These are phyloP conservation scores for Trametes cingulata DNA, from an alignment of 768 basidiomycete genomes.

Conservation along the genomic window DNA sequence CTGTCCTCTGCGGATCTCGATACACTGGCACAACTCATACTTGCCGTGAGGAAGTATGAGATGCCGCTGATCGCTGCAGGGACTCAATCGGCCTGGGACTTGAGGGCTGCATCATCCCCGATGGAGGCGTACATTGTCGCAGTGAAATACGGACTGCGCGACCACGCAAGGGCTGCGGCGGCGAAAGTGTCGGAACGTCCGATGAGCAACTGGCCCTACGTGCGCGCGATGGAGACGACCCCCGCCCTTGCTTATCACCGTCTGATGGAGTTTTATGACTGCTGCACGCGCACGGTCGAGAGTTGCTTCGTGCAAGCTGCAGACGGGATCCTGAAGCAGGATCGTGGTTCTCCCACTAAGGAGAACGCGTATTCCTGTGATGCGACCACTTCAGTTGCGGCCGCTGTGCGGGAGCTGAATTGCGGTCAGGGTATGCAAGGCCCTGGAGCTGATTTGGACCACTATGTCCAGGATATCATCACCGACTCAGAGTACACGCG, in stretches of 20 bases:
- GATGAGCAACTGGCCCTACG: background rate
- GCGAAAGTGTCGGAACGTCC: background rate
- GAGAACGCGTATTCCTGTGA: too few species aligned
- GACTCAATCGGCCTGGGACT: background rate
- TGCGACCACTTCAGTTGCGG: too few species aligned
- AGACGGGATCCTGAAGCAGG: too few species aligned
- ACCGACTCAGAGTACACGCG: too few species aligned
- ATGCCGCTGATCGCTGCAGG: background rate
- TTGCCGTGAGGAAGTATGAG: background rate
- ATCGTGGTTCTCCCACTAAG: too few species aligned
- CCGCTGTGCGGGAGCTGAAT: too few species aligned
- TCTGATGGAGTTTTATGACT: constrained; percentile 31
- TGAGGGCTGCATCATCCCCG: background rate
- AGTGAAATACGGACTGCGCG: background rate
- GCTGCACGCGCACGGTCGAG: constrained; percentile 41
- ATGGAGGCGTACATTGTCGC: constrained; percentile 9
- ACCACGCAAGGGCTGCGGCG: constrained; percentile 26
- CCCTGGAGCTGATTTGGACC: too few species aligned
- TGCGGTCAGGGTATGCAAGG: too few species aligned
- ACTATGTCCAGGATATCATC: too few species aligned
- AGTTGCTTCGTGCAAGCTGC: too few species aligned
- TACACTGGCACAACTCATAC: background rate
- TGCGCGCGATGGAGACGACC: background rate
- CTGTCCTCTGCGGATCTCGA: background rate
- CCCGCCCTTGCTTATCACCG: constrained; percentile 13